phyloP scores from a whole-genome alignment of 768 basidiomycete species.

The Suillus luteus region DNA sequence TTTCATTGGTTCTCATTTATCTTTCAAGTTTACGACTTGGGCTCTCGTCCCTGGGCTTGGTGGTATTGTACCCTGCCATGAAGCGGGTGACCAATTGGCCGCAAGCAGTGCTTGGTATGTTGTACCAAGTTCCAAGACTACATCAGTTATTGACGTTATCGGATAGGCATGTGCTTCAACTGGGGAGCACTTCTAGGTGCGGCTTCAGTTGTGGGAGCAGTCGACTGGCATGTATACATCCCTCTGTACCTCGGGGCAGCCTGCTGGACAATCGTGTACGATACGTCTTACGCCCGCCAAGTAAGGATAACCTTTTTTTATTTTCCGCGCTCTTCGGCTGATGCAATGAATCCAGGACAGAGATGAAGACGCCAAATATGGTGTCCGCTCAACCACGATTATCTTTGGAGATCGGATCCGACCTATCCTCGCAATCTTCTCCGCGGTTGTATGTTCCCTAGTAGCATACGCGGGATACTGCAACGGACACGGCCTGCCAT shows the following conservation, averaged over 20 bases:
- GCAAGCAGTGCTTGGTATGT: constrained; percentile 31
- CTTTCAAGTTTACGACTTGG: background rate
- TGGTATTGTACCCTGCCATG: constrained; percentile 29
- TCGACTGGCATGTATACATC: background rate
- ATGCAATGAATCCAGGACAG: constrained; percentile 69
- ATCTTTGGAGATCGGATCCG: constrained; percentile 64
- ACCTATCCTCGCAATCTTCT: constrained; percentile 56
- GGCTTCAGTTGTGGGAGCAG: background rate
- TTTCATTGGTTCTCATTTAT: background rate
- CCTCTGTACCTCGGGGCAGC: background rate
- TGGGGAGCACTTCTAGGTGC: background rate
- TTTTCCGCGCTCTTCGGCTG: constrained; percentile 42
- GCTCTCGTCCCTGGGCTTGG: background rate
- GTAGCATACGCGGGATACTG: constrained; percentile 46
- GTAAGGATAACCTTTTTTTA: background rate
- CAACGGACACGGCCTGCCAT: constrained; percentile 41
- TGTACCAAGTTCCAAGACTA: too few relatives aligned
- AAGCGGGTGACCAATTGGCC: constrained; percentile 33
- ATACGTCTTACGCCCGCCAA: constrained; percentile 2
- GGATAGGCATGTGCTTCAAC: background rate
- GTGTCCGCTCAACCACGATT: constrained; percentile 77
- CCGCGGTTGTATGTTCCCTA: constrained; percentile 54
- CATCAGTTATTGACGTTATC: background rate
- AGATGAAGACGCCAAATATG: constrained; percentile 67
- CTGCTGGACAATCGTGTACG: background rate